Evolutionary conservation across 495 filamentous ascomycete genomes (phyloP).

Genomic region (Xylaria venustula): DNA sequence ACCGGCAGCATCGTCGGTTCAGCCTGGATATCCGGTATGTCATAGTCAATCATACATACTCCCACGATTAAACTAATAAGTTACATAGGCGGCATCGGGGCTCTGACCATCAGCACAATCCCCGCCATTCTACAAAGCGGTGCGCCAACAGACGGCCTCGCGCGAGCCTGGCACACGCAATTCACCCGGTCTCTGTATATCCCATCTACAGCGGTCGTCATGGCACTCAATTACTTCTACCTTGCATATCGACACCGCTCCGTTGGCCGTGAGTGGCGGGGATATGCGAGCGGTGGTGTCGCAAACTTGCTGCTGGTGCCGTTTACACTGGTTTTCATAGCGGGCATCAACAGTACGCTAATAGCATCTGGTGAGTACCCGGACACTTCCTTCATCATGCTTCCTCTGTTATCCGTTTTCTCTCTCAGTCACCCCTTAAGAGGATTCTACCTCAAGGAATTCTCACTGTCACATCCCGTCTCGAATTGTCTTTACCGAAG

Average conservation of each 20-base stretch:
- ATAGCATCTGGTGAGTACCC: constrained; percentile 15
- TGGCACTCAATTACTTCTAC: constrained; percentile 37
- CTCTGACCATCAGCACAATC: constrained; percentile 30
- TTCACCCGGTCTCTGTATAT: constrained; percentile 35
- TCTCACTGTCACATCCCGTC: neutral
- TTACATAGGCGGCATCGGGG: constrained; percentile 42
- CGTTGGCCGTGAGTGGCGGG: constrained; percentile 26
- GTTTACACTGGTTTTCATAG: constrained; percentile 32
- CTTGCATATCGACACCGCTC: constrained; percentile 37
- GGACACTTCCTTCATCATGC: neutral
- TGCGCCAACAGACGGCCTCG: constrained; percentile 28
- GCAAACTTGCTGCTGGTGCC: constrained; percentile 40
- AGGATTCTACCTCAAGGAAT: neutral
- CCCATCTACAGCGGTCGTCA: constrained; percentile 32
- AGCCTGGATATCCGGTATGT: constrained; percentile 29
- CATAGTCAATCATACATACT: neutral
- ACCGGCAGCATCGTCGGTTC: constrained; percentile 26
- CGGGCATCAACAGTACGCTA: constrained; percentile 18
- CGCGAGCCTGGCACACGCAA: constrained; percentile 27
- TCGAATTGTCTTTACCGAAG: too few species aligned
- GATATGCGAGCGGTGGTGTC: constrained; percentile 32
- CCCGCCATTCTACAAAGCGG: constrained; percentile 34
- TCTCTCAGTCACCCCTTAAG: neutral
- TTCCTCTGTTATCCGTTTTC: neutral
- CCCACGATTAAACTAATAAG: too few species aligned